Base-by-base conservation (phyloP, 2,329 filamentous ascomycete species). In the Stagonosporopsis vannaccii region DNA sequence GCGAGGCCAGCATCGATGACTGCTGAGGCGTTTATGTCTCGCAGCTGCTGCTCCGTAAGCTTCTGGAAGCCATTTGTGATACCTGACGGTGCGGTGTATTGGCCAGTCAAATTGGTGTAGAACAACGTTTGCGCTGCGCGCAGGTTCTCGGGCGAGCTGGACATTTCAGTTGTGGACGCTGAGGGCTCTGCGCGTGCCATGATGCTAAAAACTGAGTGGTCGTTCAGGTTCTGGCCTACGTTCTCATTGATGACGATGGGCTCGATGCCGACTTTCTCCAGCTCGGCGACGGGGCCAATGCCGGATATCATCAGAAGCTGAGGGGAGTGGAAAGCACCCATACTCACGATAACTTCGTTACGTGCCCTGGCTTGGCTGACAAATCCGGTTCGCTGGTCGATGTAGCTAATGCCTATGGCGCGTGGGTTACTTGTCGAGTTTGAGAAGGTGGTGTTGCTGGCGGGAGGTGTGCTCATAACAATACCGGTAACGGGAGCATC, bases 271-370 rank as follows among this genome's bases (percentile, higher is more conserved):
- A 59, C 58, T 23, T 62, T 61, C 13, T 68, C 33, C 3, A 75
- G 58, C 7, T 61, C 63, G 1, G 51, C 58, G 8, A 41, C 56
- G 0, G 68, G 70, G 0, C 78, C 77, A 30, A 79, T 71, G 5
- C 77, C 77, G 26, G 25, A 75, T 64, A 78, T 58, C 69, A 76
- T 74, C 12, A 79, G 63, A 0, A 79, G 64, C 40, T 79, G 75
- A n/a, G 77, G 76, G 3, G 63, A 68, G 56, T 68, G 61, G 35
- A 77, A 68, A 2, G 69, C 71, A 8, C 77, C 76, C 23, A 72
- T 74, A 33, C 66, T 67, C 2, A 73, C 40, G 15, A 73, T 69
- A 39, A 71, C 56, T 49, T 70, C 70, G 2, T 68, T 70, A 0
- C 50, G 65, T 8, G 72, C 73, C n/a, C 62, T 64, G 2, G 74